Base-by-base conservation (phyloP, 768 basidiomycete species). In the Hebeloma cylindrosporum region DNA sequence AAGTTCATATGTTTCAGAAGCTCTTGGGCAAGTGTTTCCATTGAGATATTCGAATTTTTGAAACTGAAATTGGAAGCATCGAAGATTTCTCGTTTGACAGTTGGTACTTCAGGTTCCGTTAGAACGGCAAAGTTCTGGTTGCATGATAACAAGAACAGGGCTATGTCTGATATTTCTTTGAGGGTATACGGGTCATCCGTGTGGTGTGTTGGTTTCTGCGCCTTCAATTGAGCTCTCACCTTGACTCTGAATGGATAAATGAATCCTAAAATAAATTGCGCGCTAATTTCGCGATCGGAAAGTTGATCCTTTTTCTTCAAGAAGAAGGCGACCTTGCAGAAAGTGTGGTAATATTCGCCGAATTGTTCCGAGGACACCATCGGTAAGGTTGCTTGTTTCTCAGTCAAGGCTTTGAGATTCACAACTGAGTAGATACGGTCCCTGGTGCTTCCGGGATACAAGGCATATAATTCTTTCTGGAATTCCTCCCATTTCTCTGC, bases 401-500 rank as follows among this genome's bases (percentile, higher is more conserved):
- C 20, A 2, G 20, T 22, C 18, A 44, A 26, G 3, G 10, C 20
- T 7, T 33, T 34, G 13, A 48, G 47, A 17, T 38, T n/a, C 2
- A 4, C 18, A 8, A 34, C 3, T 17, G 32, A 28, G 22, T 48
- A 48, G n/a, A 21, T 29, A 7, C 47, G 40, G 1, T 50, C 17
- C 2, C 21, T 16, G 2, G 17, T 21, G 10, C 36, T n/a, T 30
- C 35, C 48, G 2, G 48, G 48, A 20, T 50, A 50, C 1, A 43
- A 16, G 2, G n/a, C 10, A 17, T 13, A 10, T 13, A 50, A 16
- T 18, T 21, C 42, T 3, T 20, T 31, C 18, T 30, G 18, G 34
- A 48, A 47, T 14, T 1, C 40, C 7, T 6, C 11, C 47, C 40
- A 48, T n/a, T 41, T n/a, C 13, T 37, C 22, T 8, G 33, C 40